A percentile compares a stretch with the other conserved stretches of the same genome.
phyloP scores from a whole-genome alignment of 2,329 filamentous ascomycete species.

The Tolypocladium paradoxum region DNA sequence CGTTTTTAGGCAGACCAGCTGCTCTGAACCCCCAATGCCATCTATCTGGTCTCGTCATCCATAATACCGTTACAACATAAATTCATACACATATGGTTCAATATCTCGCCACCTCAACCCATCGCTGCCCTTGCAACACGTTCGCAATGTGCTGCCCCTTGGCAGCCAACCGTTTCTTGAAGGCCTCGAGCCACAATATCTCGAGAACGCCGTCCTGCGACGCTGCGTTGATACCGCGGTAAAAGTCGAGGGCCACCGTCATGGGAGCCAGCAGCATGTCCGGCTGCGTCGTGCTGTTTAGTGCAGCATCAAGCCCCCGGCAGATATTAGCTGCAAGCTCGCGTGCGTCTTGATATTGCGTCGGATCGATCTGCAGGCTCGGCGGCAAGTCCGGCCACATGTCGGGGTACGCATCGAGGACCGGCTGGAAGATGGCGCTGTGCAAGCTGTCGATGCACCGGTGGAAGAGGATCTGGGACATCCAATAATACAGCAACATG shows the following conservation, averaged over 20 bases:
- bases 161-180: slow-evolving; percentile 24
- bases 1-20: slow-evolving; percentile 3
- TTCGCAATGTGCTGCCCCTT: slow-evolving; percentile 31
- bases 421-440: slow-evolving; percentile 30
- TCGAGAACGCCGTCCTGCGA: slow-evolving; percentile 32
- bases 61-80: not conserved
- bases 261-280: slow-evolving; percentile 34
- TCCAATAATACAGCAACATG: slow-evolving; percentile 44
- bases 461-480: slow-evolving; percentile 36
- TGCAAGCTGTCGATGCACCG: slow-evolving; percentile 36
- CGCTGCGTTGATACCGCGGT: slow-evolving; percentile 24
- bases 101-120: slow-evolving; percentile 24
- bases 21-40: not conserved
- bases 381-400: slow-evolving; percentile 27
- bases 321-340: slow-evolving; percentile 39
- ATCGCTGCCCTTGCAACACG: slow-evolving; percentile 26
- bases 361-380: slow-evolving; percentile 28
- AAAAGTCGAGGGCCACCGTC: slow-evolving; percentile 31
- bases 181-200: slow-evolving; percentile 36
- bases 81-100: slow-evolving; percentile 3
- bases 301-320: slow-evolving; percentile 36
- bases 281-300: slow-evolving; percentile 32
- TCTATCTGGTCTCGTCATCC: not conserved
- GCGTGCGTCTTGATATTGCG: slow-evolving; percentile 31
- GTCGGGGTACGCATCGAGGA: slow-evolving; percentile 27